phyloP scores from a whole-genome alignment of 2,329 filamentous ascomycete species.

The Apiospora hydei region DNA sequence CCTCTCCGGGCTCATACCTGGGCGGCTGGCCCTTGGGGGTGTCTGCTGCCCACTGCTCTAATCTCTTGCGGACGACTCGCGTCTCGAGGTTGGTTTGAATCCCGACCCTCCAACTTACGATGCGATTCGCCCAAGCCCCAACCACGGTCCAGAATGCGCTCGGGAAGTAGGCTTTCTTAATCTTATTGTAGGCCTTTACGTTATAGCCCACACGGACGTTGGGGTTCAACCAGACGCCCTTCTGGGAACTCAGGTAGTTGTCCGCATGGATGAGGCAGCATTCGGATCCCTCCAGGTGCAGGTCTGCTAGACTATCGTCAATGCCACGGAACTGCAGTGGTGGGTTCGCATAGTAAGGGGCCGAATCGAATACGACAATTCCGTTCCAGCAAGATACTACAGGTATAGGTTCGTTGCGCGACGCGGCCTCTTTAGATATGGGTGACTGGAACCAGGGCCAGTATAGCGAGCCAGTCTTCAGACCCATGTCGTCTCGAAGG shows the following conservation, averaged over 20 bases:
- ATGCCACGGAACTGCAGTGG: slow-evolving; percentile 68
- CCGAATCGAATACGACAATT: slow-evolving; percentile 55
- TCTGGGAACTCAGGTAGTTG: slow-evolving; percentile 52
- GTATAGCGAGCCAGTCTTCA: slow-evolving; percentile 57
- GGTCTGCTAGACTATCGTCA: slow-evolving; percentile 60
- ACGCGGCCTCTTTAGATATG: slow-evolving; percentile 53
- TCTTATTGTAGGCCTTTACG: slow-evolving; percentile 46
- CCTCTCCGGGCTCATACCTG: slow-evolving; percentile 51
- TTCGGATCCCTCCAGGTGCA: slow-evolving; percentile 66
- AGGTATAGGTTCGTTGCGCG: slow-evolving; percentile 58
- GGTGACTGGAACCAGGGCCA: slow-evolving; percentile 67
- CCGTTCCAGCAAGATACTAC: slow-evolving; percentile 76
- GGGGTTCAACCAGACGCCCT: slow-evolving; percentile 63
- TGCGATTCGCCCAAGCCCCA: slow-evolving; percentile 48
- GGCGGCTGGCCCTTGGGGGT: slow-evolving; percentile 40
- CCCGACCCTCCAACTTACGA: slow-evolving; percentile 38
- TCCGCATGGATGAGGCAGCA: slow-evolving; percentile 69
- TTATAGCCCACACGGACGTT: slow-evolving; percentile 61
- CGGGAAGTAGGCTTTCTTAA: slow-evolving; percentile 45
- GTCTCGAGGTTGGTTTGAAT: slow-evolving; percentile 48
- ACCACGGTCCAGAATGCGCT: slow-evolving; percentile 54
- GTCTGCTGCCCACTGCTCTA: slow-evolving; percentile 49
- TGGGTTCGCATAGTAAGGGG: slow-evolving; percentile 53
- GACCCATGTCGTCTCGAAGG: slow-evolving; percentile 60
- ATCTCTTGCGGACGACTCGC: slow-evolving; percentile 48